These are phyloP conservation scores for Coniochaeta sp. DNA, from an alignment of 2,329 filamentous ascomycete genomes.

Conservation along the genomic window DNA sequence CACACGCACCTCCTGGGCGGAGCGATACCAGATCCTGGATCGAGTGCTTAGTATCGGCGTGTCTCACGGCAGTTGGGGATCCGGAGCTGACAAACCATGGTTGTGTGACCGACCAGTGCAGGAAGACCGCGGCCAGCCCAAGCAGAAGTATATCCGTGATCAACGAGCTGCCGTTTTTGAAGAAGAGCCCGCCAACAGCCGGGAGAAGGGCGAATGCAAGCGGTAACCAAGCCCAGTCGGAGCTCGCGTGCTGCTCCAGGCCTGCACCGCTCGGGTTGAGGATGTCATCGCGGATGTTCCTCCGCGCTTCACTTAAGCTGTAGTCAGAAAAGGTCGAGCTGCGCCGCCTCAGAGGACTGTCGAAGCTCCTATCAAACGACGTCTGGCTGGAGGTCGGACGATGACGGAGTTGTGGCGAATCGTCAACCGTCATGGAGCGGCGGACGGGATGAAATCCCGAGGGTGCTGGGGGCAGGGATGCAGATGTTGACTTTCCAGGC, in stretches of 20 bases:
- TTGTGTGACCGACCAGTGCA: conserved; percentile 86
- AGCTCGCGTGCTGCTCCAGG: conserved; percentile 42
- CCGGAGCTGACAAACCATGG: conserved; percentile 60
- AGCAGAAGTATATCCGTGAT: conserved; percentile 81
- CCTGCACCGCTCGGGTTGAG: conserved; percentile 44
- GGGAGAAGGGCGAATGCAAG: conserved; percentile 78
- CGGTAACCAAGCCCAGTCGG: conserved; percentile 73
- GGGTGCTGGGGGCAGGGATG: conserved; percentile 10
- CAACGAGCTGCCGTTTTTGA: conserved; percentile 75
- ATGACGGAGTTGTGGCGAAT: conserved; percentile 2
- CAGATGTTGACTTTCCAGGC: neutral
- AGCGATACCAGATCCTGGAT: conserved; percentile 64
- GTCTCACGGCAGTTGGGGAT: neutral
- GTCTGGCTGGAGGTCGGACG: conserved; percentile 4
- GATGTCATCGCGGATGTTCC: conserved; percentile 59
- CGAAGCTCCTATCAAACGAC: conserved; percentile 13
- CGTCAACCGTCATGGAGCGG: conserved; percentile 9
- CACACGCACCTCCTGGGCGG: conserved; percentile 56
- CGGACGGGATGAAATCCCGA: conserved; percentile 6
- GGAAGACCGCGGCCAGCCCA: conserved; percentile 71
- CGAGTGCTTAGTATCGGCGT: neutral
- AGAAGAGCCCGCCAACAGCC: conserved; percentile 76
- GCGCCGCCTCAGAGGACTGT: conserved; percentile 43
- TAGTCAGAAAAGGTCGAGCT: conserved; percentile 75
- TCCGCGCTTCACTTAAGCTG: conserved; percentile 60